Conservation (phyloP, 2,329 filamentous ascomycete species). For the Ceratocystis papillata region DNA sequence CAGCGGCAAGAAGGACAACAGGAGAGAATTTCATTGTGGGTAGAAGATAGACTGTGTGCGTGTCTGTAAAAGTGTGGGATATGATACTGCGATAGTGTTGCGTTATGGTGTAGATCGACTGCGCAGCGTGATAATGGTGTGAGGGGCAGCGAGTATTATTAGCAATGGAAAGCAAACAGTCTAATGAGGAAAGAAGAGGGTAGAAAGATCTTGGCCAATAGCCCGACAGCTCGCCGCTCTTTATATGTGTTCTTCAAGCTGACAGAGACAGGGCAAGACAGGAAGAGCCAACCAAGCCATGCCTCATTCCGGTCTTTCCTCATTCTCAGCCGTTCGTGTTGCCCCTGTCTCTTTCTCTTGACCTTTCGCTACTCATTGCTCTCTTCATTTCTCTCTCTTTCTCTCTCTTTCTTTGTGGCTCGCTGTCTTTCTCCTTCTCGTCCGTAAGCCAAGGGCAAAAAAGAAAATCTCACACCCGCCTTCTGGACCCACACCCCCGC, state of each 20-base stretch:
- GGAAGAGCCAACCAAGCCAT: not conserved
- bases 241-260: not conserved
- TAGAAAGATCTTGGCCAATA: not conserved
- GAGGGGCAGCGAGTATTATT: no score
- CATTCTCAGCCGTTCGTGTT: not conserved
- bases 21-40: slow-evolving; percentile 34
- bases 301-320: not conserved
- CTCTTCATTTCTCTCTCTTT: not conserved
- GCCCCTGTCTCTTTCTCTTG: not conserved
- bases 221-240: not conserved
- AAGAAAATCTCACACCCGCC: not conserved
- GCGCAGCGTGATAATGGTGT: no score
- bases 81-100: not conserved
- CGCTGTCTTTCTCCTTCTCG: not conserved
- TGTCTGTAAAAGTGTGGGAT: not conserved
- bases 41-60: not conserved
- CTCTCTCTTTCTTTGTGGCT: not conserved
- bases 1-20: slow-evolving; percentile 28
- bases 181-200: no score
- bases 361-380: not conserved
- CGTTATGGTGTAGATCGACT: not conserved
- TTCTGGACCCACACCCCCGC: slow-evolving; percentile 9
- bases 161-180: no score
- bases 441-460: not conserved
- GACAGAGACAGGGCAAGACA: not conserved